Evolutionary conservation across 352 stramenopile species (phyloP).

Genomic region (Phytophthora colocasiae): DNA sequence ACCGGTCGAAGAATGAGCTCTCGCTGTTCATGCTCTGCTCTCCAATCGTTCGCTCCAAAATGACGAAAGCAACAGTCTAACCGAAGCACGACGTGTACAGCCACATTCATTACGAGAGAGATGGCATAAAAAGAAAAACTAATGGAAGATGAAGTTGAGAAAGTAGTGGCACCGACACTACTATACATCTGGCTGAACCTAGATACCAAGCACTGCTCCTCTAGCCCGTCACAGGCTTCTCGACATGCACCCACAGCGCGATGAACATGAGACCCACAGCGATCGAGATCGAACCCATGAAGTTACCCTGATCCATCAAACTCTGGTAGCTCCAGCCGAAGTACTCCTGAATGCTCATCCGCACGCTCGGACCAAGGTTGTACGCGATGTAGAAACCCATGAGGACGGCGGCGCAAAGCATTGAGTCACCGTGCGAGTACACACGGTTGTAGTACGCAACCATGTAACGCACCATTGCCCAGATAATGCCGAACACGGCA

Average conservation of each 20-base stretch:
- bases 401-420: conserved; percentile 70
- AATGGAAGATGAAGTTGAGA: conserved; percentile 39
- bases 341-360: conserved; percentile 90
- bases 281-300: conserved; percentile 84
- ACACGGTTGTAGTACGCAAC: conserved; percentile 77
- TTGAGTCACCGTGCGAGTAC: conserved; percentile 78
- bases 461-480: conserved; percentile 85
- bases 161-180: conserved; percentile 18
- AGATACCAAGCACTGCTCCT: conserved; percentile 20
- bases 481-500: conserved; percentile 76
- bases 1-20: conserved; percentile 35
- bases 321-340: conserved; percentile 91
- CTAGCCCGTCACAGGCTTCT: conserved; percentile 56
- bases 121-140: conserved; percentile 43
- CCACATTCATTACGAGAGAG: conserved; percentile 31
- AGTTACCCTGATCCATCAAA: conserved; percentile 89
- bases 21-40: conserved; percentile 27
- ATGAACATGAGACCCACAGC: conserved; percentile 86
- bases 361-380: conserved; percentile 80
- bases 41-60: conserved; percentile 16
- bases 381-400: conserved; percentile 82
- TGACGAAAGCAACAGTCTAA: neutral
- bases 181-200: conserved; percentile 26
- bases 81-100: conserved; percentile 21
- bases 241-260: conserved; percentile 83